Evolutionary conservation across 1,284 basidiomycete genomes (phyloP), one percentile per base, ranked within the genome.

Genomic region (Trametes pubescens): DNA sequence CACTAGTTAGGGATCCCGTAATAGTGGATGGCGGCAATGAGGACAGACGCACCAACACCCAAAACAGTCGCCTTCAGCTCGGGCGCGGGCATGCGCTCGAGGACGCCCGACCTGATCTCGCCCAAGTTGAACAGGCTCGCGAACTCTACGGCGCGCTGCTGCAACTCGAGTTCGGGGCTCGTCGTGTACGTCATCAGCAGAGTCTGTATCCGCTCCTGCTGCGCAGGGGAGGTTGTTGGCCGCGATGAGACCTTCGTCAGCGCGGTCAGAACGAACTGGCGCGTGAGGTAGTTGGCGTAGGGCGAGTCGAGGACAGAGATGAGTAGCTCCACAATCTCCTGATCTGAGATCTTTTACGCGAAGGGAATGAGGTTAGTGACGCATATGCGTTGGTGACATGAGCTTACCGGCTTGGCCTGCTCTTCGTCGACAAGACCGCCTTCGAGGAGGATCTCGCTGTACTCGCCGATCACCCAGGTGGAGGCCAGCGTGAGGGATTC

Each of bases 1-100:
- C 2, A 35, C 8, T n/a, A 16, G 13, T 48, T 32, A 61, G 40
- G 40, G 24, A 48, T 4, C 8, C 13, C 2, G 37, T 24, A 53
- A 53, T 14, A 13, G 21, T 29, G 11, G 51, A 29, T 14, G 16
- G 37, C 24, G 13, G 29, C 3, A 61, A 24, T 21, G n/a, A 11
- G 51, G 18, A 4, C 13, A 5, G n/a, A 82, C 88, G 73, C 69
- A 93, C 93, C 92, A 63, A 92, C 86, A 56, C 94, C 96, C 84
- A 96, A 92, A 4, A 98, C 93, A 4, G 96, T 97, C 24, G 93
- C 91, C 78, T 95, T 96, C 72, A 99, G 81, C 77, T 99, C 97
- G 2, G 98, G 98, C 6, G 95, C 93, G 8, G 98, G 98, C 98
- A 99, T 99, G 61, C 95, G 88, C 81, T 99, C 98, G 64, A 99